Evolutionary conservation across 768 basidiomycete species (phyloP), one percentile per base, ranked within the genome.

Genomic region (Leccinum disarticulatum): DNA sequence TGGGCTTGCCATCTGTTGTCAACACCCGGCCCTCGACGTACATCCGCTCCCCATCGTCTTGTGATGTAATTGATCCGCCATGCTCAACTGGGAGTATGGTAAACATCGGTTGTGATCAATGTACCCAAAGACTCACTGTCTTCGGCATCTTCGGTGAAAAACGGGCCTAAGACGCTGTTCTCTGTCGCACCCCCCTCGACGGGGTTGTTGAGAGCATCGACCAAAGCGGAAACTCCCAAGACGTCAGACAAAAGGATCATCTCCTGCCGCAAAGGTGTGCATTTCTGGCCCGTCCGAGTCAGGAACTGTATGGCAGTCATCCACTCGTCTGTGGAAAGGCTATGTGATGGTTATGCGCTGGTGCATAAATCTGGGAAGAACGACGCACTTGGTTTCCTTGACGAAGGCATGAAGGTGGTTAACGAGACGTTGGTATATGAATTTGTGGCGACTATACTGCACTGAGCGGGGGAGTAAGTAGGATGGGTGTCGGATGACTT

Each of bases 221-320:
- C 87, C 55, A 95, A 80, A 1, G 87, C 79, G 0, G 91, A 93
- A 3, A 90, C 83, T 6, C 93, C 93, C 1, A 94, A 76, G 0
- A 83, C 80, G 67, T 94, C 93, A 1, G 90, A 92, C n/a, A 95
- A 80, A 7, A 95, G 83, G 66, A 95, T 92, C 71, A 90, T 90
- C 69, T 95, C 92, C 77, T 84, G 84, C 33, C 85, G 83, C 54
- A 90, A 71, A 35, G 85, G 81, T 0, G 87, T 85, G 71, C 86
- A 91, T 60, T 74, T 90, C 72, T 95, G 79, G 7, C 93, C 93
- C 0, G 81, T 82, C 8, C 78, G 77, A 0, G 92, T 95, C 59
- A 95, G 75, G 74, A 95, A 95, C 58, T 88, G 71, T 65, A 95
- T 87, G 2, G 90, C 79, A 17, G 80, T 72, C 87, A 87, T 87